Conservation (phyloP, 371 early-diverging fungal genomes). For the Nematocida sp. region DNA sequence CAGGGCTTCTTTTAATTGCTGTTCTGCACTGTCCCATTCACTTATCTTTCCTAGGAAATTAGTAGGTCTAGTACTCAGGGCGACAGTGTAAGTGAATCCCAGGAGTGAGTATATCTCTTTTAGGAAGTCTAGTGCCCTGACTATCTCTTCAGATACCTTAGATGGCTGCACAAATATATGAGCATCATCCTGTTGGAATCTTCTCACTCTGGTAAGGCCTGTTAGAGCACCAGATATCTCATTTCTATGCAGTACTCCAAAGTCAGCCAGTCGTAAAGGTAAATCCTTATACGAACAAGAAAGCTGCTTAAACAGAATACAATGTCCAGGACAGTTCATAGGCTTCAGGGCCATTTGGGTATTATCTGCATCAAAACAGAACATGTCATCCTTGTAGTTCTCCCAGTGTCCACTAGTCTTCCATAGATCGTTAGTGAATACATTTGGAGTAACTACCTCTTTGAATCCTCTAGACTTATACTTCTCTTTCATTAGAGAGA, state of each 20-base stretch:
- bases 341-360: constrained; percentile 84
- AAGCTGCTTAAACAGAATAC: constrained; percentile 83
- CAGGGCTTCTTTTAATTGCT: constrained; percentile 70
- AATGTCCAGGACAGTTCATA: constrained; percentile 99
- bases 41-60: constrained; percentile 81
- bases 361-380: constrained; percentile 77
- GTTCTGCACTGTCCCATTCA: constrained; percentile 87
- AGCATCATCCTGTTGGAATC: constrained; percentile 99
- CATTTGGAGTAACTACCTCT: constrained; percentile 91
- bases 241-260: constrained; percentile 94
- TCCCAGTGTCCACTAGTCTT: constrained; percentile 94
- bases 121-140: constrained; percentile 74
- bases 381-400: constrained; percentile 97
- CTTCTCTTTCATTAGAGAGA: constrained; percentile 79
- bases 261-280: constrained; percentile 93
- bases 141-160: constrained; percentile 76
- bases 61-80: constrained; percentile 87
- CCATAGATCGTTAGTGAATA: constrained; percentile 90
- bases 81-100: constrained; percentile 72
- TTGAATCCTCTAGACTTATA: constrained; percentile 78
- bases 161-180: constrained; percentile 88
- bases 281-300: constrained; percentile 88
- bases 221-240: constrained; percentile 89
- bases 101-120: constrained; percentile 75
- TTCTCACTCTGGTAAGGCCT: constrained; percentile 91